Percentiles rank a stretch among this genome's conserved stretches.
phyloP scores from a whole-genome alignment of 2,329 filamentous ascomycete genomes.

The Niveomyces coronatus region DNA sequence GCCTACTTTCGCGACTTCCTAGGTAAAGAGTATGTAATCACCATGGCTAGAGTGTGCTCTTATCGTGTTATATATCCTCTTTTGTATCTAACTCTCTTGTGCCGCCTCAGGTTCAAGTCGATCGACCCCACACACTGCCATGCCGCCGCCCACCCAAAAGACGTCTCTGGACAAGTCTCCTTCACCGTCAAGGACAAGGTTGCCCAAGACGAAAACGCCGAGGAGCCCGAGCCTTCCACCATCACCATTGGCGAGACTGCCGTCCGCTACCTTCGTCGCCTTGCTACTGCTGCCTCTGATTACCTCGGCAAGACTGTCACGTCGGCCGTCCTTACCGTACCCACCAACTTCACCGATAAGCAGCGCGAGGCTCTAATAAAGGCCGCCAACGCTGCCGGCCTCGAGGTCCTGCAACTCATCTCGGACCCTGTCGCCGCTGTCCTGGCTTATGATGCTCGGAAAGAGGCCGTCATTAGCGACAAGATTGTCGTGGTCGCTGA shows the following conservation, averaged over 20 bases:
- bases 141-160: conserved; percentile 80
- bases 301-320: conserved; percentile 90
- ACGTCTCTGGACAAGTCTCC: conserved; percentile 58
- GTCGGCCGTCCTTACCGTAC: conserved; percentile 87
- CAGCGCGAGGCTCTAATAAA: conserved; percentile 73
- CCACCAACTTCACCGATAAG: conserved; percentile 82
- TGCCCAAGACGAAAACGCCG: conserved; percentile 27
- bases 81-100: neutral
- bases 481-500: conserved; percentile 90
- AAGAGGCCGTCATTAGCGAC: conserved; percentile 64
- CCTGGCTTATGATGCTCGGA: conserved; percentile 82
- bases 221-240: conserved; percentile 46
- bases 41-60: too few relatives aligned
- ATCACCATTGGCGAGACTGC: conserved; percentile 72
- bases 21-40: conserved; percentile 82
- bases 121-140: conserved; percentile 96
- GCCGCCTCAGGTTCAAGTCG: conserved; percentile 57
- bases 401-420: conserved; percentile 90
- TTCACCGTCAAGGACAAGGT: conserved; percentile 77
- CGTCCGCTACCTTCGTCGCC: conserved; percentile 72
- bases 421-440: conserved; percentile 82
- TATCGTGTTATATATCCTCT: conserved; percentile 2
- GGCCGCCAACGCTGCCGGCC: conserved; percentile 66
- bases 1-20: conserved; percentile 94
- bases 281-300: conserved; percentile 76